Evolutionary conservation across 208 protist species (phyloP).

Genomic region (Trypanosoma mega): DNA sequence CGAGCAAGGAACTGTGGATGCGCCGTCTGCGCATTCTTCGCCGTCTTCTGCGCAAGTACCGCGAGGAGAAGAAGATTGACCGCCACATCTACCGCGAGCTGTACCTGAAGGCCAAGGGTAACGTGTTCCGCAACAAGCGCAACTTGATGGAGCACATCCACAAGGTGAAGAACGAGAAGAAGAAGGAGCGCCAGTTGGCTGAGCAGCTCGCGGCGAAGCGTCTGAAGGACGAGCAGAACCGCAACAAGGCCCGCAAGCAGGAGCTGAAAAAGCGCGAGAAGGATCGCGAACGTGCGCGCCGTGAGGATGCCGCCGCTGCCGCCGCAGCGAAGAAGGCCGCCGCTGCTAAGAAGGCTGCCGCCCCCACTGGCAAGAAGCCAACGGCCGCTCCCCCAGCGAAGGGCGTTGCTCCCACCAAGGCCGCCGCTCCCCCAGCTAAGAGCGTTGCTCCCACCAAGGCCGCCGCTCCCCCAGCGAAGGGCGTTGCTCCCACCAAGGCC

Average conservation of each 20-base stretch:
- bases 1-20: constrained; percentile 98
- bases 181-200: constrained; percentile 93
- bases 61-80: constrained; percentile 98
- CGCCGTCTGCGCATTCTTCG: constrained; percentile 97
- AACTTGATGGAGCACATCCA: constrained; percentile 98
- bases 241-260: constrained; percentile 66
- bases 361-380: constrained; percentile 35
- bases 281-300: constrained; percentile 69
- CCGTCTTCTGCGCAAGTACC: constrained; percentile 97
- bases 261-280: constrained; percentile 77
- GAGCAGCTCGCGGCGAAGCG: constrained; percentile 85
- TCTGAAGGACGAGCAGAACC: constrained; percentile 65
- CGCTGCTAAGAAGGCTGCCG: constrained; percentile 49
- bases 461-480: constrained; percentile 48
- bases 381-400: constrained; percentile 59
- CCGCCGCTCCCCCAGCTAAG: constrained; percentile 49
- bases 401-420: constrained; percentile 28
- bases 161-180: constrained; percentile 97
- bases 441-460: constrained; percentile 48
- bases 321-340: constrained; percentile 47
- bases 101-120: constrained; percentile 98
- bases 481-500: constrained; percentile 27
- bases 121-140: constrained; percentile 99
- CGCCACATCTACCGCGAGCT: constrained; percentile 97
- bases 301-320: constrained; percentile 50